Evolutionary conservation across 23 red algal genomes (phyloP).

Genomic region (Chondrus crispus): DNA sequence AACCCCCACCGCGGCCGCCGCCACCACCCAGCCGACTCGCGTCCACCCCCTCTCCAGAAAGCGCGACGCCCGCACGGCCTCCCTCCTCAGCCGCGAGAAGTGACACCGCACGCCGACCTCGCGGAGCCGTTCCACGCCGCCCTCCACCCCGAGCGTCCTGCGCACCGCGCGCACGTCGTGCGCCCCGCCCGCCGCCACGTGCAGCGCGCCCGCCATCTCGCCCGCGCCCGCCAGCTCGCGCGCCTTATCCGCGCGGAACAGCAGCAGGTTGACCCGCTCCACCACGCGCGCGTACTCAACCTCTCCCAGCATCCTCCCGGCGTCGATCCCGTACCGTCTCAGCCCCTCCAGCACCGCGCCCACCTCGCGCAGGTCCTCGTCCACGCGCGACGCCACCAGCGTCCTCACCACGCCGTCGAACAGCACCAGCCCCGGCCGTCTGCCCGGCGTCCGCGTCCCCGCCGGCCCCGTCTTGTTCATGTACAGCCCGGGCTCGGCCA

Average conservation of each 20-base stretch:
- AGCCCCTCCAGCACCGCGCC: conserved; percentile 52
- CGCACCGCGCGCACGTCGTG: conserved; percentile 51
- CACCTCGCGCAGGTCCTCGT: background rate
- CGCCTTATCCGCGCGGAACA: conserved; percentile 38
- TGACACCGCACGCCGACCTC: conserved; percentile 53
- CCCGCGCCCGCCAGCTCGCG: conserved; percentile 5
- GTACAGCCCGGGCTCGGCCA: conserved; percentile 51
- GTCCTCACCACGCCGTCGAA: conserved; percentile 18
- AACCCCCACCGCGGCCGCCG: too few species aligned
- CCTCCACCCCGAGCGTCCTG: conserved; percentile 13
- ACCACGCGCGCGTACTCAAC: conserved; percentile 33
- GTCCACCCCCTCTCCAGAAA: too few species aligned
- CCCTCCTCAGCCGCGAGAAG: conserved; percentile 61
- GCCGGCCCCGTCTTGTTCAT: background rate
- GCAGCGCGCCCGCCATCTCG: conserved; percentile 35
- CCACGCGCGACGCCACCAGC: conserved; percentile 37
- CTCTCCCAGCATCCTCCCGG: conserved; percentile 30
- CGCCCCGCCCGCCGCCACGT: conserved; percentile 25
- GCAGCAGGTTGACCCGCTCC: conserved; percentile 55
- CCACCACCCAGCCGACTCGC: too few species aligned
- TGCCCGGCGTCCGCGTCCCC: background rate
- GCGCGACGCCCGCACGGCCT: conserved; percentile 39
- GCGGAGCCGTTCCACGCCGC: conserved; percentile 39
- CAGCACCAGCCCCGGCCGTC: conserved; percentile 25
- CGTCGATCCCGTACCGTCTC: conserved; percentile 46